Evolutionary conservation across 1,284 basidiomycete genomes (phyloP).

Genomic region (Ustanciosporium gigantosporum): DNA sequence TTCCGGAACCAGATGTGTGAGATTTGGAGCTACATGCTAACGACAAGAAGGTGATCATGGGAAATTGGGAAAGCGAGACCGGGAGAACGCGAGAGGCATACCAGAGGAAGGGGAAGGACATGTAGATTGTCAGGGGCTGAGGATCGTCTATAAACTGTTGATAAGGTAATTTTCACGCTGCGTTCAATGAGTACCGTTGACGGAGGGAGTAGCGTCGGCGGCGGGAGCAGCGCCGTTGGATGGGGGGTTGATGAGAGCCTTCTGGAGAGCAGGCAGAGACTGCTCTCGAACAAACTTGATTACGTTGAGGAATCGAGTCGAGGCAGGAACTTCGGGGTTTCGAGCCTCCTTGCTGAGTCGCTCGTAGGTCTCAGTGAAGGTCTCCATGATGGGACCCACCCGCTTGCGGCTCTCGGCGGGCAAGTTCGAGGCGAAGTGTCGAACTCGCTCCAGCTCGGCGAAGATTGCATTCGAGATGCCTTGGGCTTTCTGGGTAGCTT

Average conservation of each 20-base stretch:
- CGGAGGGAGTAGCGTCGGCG: slow-evolving; percentile 3
- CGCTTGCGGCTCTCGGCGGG: slow-evolving; percentile 56
- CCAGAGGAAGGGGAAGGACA: too few relatives aligned
- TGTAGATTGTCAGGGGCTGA: too few relatives aligned
- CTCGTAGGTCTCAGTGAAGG: slow-evolving; percentile 56
- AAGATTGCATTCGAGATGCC: slow-evolving; percentile 49
- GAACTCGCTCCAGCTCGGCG: slow-evolving; percentile 56
- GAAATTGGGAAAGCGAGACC: too few relatives aligned
- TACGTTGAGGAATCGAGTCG: slow-evolving; percentile 50
- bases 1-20: not conserved
- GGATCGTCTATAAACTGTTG: too few relatives aligned
- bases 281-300: slow-evolving; percentile 52
- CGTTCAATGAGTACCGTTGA: slow-evolving; percentile 14
- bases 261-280: slow-evolving; percentile 56
- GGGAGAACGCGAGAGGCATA: too few relatives aligned
- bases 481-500: slow-evolving; percentile 53
- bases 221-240: slow-evolving; percentile 13
- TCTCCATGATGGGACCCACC: slow-evolving; percentile 51
- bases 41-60: too few relatives aligned
- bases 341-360: slow-evolving; percentile 50
- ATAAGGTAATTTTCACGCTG: not conserved
- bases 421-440: slow-evolving; percentile 48
- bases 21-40: not conserved
- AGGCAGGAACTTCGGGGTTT: slow-evolving; percentile 45
- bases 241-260: slow-evolving; percentile 40